Conservation (phyloP, 441 rosid genomes). For the Breynia disticha region DNA sequence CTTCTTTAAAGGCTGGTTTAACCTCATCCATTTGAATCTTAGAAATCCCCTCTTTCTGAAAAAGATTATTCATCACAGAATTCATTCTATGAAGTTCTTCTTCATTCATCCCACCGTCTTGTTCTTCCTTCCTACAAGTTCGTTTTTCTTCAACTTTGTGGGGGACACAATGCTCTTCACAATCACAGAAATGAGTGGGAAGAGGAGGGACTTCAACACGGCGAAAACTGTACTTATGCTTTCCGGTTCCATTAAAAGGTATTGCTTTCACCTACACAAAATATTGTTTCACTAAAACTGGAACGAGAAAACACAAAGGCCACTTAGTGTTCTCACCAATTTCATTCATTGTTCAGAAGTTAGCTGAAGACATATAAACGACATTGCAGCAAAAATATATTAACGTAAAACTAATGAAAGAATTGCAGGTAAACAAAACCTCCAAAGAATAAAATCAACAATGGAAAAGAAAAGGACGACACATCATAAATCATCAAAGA, state of each 20-base stretch:
- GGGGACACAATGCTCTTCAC: constrained; percentile 59
- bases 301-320: too few relatives aligned
- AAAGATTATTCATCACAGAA: constrained; percentile 64
- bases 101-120: constrained; percentile 33
- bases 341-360: too few relatives aligned
- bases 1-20: constrained; percentile 14
- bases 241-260: constrained; percentile 75
- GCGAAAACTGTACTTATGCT: constrained; percentile 82
- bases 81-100: constrained; percentile 62
- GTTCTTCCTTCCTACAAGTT: constrained; percentile 22
- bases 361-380: too few relatives aligned
- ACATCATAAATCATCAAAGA: background rate
- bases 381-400: too few relatives aligned
- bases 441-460: background rate
- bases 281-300: background rate
- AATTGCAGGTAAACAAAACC: background rate
- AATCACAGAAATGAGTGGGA: constrained; percentile 68
- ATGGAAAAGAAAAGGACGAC: too few relatives aligned
- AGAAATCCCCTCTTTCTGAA: constrained; percentile 34
- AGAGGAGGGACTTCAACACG: constrained; percentile 43
- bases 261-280: constrained; percentile 51
- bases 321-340: too few relatives aligned
- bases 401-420: too few relatives aligned
- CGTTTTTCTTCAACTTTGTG: constrained; percentile 23
- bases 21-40: constrained; percentile 1